Conservation (phyloP, 495 filamentous ascomycete genomes). For the Talaromyces nanjingensis region DNA sequence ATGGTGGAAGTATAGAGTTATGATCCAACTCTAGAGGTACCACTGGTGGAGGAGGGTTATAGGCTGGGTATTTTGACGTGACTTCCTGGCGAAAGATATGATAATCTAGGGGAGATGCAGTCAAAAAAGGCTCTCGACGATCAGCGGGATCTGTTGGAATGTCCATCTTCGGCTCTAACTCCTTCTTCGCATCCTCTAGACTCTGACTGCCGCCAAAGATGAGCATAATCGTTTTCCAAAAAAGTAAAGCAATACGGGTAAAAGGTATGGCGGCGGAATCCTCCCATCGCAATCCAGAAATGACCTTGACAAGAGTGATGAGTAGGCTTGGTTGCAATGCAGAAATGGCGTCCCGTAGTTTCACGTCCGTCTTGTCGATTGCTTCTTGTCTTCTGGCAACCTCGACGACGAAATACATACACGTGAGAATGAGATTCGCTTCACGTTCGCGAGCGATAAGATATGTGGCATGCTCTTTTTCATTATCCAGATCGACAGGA, state of each 20-base stretch:
- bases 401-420: constrained; percentile 68
- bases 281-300: constrained; percentile 80
- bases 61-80: constrained; percentile 97
- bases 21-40: constrained; percentile 85
- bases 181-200: constrained; percentile 66
- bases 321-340: constrained; percentile 61
- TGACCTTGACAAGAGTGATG: constrained; percentile 64
- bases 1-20: constrained; percentile 80
- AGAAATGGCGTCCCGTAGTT: constrained; percentile 31
- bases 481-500: constrained; percentile 25
- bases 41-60: constrained; percentile 76
- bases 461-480: constrained; percentile 24
- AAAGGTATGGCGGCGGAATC: constrained; percentile 61
- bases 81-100: constrained; percentile 95
- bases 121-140: constrained; percentile 56
- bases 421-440: constrained; percentile 48
- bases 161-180: constrained; percentile 30
- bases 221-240: constrained; percentile 87
- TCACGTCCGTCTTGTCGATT: constrained; percentile 16
- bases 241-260: constrained; percentile 64
- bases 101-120: constrained; percentile 90
- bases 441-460: constrained; percentile 38
- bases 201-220: constrained; percentile 70
- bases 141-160: constrained; percentile 24
- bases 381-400: constrained; percentile 46